Conservation (phyloP, 2,329 filamentous ascomycete species). For the Colletotrichum melonis region DNA sequence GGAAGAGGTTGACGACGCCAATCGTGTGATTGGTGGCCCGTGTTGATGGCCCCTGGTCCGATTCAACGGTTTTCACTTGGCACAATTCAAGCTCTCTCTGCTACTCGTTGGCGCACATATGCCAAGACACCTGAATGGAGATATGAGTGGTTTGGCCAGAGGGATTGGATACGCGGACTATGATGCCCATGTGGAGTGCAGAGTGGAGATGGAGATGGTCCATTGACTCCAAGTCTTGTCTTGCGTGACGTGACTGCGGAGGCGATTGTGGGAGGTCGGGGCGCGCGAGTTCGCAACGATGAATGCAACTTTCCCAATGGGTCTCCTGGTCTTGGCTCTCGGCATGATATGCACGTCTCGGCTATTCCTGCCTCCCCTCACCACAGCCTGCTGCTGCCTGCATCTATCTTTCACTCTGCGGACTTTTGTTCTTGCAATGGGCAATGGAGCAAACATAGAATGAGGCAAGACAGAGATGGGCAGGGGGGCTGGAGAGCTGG, state of each 20-base stretch:
- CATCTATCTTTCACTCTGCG: background rate
- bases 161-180: conserved; percentile 1
- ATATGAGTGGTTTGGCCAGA: background rate
- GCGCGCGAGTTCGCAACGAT: background rate
- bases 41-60: background rate
- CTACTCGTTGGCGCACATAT: conserved; percentile 14
- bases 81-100: conserved; percentile 21
- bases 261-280: background rate
- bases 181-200: background rate
- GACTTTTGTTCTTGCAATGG: background rate
- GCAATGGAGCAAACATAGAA: background rate
- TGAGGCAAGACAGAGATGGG: background rate
- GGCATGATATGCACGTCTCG: background rate
- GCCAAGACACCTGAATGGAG: conserved; percentile 15
- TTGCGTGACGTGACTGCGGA: conserved; percentile 6
- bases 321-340: background rate
- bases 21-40: conserved; percentile 13
- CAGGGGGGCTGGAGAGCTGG: background rate
- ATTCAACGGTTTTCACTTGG: conserved; percentile 20
- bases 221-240: background rate
- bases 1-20: background rate
- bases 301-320: background rate
- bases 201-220: background rate
- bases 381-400: background rate
- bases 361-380: background rate